Base-by-base conservation (phyloP, 1,284 basidiomycete genomes). In the Trichosporon sp. region DNA sequence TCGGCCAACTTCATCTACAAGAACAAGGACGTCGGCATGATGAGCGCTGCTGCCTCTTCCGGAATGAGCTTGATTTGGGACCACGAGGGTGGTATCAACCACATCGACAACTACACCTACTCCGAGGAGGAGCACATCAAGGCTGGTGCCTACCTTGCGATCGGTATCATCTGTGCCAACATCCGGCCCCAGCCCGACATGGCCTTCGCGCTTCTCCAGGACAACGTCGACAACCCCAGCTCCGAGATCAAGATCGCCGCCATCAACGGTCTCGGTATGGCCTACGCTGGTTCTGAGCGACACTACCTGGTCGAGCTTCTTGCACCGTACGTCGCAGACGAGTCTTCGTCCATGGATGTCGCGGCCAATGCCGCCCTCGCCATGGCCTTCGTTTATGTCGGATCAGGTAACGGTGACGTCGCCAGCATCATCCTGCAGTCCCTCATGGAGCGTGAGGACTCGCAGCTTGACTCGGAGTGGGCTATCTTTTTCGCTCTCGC, bases 1-100 rank as follows among this genome's bases (percentile, higher is more conserved):
- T 96, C 96, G 25, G 92, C 90, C 82, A 95, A 93, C 76, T 99
- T 95, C 93, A 95, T 99, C 74, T 99, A 99, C 87, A 98, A 98
- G 88, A 98, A 98, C 86, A 98, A 98, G 85, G 96, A 98, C 68
- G 92, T 97, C 72, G 93, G 94, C 69, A 98, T 98, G 94, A 90
- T 97, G 87, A 95, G 92, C 73, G 97, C 97, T 21, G 89, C 96
- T 23, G 97, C 97, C 2, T 95, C 92, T 71, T 87, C 98, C 66
- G 97, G 97, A 63, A 87, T 99, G 69, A 92, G 91, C 82, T 85
- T 98, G 75, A 86, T 99, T 2, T 99, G 97, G 97, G 95, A 99
- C 82, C 93, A 93, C 31, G 97, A 99, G 71, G 88, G 91, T 69
- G 97, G 97, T 77, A 87, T 99, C 68, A 91, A 90, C 80, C 92